Percentiles rank a stretch among this genome's conserved stretches.
Conservation (phyloP, 805 yeast species). For the Brettanomyces sp. region DNA sequence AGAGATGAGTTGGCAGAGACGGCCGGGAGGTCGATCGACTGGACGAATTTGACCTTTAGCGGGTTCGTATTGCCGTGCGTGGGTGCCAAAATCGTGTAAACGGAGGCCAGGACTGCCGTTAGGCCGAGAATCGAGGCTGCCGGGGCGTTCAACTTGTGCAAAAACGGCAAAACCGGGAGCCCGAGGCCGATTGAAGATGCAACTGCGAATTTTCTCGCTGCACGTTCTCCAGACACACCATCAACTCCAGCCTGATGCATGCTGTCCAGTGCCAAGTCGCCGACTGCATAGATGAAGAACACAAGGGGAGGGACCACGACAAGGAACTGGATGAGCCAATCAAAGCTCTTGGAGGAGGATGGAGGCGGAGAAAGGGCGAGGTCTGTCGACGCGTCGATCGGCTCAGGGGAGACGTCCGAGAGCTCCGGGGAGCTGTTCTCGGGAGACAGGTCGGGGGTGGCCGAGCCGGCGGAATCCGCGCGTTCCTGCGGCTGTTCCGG, state of each 20-base stretch:
- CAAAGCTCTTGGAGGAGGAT: slow-evolving; percentile 31
- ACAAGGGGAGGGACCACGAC: slow-evolving; percentile 58
- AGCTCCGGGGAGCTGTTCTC: not conserved
- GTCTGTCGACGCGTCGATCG: not conserved
- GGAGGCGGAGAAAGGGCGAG: not conserved
- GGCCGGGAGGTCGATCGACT: slow-evolving; percentile 41
- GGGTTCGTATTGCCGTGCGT: slow-evolving; percentile 64
- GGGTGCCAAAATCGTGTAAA: slow-evolving; percentile 28
- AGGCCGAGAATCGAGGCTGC: slow-evolving; percentile 35
- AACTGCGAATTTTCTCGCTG: slow-evolving; percentile 28
- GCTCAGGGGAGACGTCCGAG: slow-evolving; percentile 9
- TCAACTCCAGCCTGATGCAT: slow-evolving; percentile 67
- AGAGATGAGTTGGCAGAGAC: slow-evolving; percentile 1
- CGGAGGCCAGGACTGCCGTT: slow-evolving; percentile 29
- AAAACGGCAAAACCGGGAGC: slow-evolving; percentile 55
- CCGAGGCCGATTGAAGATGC: slow-evolving; percentile 29
- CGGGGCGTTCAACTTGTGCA: slow-evolving; percentile 54
- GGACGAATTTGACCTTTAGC: slow-evolving; percentile 62
- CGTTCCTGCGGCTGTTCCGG: not conserved
- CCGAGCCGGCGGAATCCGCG: not conserved
- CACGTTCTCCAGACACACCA: slow-evolving; percentile 33
- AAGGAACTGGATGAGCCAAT: slow-evolving; percentile 73
- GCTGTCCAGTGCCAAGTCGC: slow-evolving; percentile 53
- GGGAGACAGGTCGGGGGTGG: not conserved
- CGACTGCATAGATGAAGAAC: slow-evolving; percentile 43